Percentiles rank a stretch among this genome's conserved stretches.
phyloP scores from a whole-genome alignment of 371 early-diverging fungal genomes.

The Saksenaea oblongispora region DNA sequence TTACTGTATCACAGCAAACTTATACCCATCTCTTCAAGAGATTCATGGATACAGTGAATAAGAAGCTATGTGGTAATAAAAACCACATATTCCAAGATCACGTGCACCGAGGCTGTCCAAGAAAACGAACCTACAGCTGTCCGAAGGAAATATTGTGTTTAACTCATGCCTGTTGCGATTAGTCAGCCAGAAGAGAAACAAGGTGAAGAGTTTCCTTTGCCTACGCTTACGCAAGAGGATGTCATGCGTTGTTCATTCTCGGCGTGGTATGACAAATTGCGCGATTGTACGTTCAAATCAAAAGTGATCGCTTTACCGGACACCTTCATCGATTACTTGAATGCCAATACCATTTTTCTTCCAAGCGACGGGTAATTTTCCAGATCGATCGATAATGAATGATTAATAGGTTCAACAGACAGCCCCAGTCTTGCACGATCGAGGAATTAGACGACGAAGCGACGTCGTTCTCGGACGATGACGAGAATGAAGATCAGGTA shows the following conservation, averaged over 20 bases:
- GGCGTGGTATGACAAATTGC: slow-evolving; percentile 76
- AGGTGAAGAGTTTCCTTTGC: slow-evolving; percentile 20
- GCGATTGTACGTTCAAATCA: slow-evolving; percentile 66
- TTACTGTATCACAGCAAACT: too few species aligned
- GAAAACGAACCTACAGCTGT: too few species aligned
- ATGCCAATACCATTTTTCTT: slow-evolving; percentile 82
- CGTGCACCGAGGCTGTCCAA: too few species aligned
- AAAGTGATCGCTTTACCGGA: slow-evolving; percentile 67
- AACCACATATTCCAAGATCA: too few species aligned
- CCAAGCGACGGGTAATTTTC: slow-evolving; percentile 62
- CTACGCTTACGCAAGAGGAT: slow-evolving; percentile 54
- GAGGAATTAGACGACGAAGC: slow-evolving; percentile 54
- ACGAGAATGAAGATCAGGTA: slow-evolving; percentile 10
- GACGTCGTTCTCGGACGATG: slow-evolving; percentile 26
- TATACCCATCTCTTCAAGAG: too few species aligned
- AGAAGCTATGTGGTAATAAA: too few species aligned
- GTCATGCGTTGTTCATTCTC: slow-evolving; percentile 73
- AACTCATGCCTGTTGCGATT: background rate
- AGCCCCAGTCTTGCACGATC: slow-evolving; percentile 43
- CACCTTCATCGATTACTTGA: slow-evolving; percentile 82
- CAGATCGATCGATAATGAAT: background rate
- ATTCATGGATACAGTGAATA: too few species aligned
- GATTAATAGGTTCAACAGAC: slow-evolving; percentile 14
- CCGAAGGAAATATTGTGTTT: background rate
- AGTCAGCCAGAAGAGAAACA: background rate